phyloP scores from a whole-genome alignment of 2,329 filamentous ascomycete species.

The Corinectria fuckeliana region DNA sequence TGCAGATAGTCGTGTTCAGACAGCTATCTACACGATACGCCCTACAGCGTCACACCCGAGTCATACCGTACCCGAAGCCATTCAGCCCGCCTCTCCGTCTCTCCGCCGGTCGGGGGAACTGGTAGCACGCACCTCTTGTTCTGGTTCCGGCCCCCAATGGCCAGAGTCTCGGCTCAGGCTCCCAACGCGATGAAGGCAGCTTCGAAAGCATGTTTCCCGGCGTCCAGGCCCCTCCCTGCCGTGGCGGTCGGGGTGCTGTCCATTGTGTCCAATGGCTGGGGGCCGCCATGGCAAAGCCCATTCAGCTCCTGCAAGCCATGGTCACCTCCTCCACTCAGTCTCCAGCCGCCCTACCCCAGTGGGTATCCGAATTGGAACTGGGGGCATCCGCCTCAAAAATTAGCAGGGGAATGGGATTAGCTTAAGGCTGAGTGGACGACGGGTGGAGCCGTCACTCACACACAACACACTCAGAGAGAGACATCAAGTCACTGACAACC shows the following conservation, averaged over 20 bases:
- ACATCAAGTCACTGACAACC: neutral
- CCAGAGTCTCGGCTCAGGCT: neutral
- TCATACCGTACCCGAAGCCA: neutral
- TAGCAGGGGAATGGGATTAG: slow-evolving; percentile 30
- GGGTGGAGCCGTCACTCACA: neutral
- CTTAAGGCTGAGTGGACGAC: slow-evolving; percentile 33
- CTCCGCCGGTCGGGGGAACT: neutral
- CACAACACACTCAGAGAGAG: neutral
- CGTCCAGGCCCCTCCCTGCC: neutral
- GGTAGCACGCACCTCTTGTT: neutral
- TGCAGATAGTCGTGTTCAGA: slow-evolving; percentile 13
- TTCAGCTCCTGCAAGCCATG: slow-evolving; percentile 50
- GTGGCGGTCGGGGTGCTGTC: neutral
- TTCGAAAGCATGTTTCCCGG: neutral
- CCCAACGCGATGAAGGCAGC: neutral
- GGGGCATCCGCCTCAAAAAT: slow-evolving; percentile 4
- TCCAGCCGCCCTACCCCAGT: slow-evolving; percentile 25
- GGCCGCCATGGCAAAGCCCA: slow-evolving; percentile 18
- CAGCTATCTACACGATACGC: no score
- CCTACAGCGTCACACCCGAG: neutral
- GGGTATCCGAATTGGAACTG: neutral
- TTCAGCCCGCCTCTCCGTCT: neutral
- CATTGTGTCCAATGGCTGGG: neutral
- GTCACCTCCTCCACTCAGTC: slow-evolving; percentile 14
- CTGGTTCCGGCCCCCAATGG: neutral